phyloP scores from a whole-genome alignment of 495 filamentous ascomycete species.

The Achaetomiella virescens region DNA sequence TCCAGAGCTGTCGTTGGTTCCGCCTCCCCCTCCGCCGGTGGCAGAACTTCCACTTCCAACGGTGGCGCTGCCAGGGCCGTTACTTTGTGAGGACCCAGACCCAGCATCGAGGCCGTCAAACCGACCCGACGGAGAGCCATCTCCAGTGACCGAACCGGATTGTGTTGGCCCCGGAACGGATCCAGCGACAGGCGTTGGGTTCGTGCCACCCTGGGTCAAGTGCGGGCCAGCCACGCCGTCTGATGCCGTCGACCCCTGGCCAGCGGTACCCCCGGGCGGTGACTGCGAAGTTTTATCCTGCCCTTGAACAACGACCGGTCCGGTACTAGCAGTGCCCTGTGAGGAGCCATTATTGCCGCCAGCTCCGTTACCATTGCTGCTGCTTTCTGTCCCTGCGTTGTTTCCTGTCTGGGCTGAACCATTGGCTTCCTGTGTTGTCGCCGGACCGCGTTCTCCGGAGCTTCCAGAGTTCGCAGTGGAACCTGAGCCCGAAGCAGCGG shows the following conservation, averaged over 20 bases:
- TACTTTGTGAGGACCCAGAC: neutral
- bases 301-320: neutral
- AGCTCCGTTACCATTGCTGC: neutral
- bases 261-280: neutral
- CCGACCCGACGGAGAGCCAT: neutral
- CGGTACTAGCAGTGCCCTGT: neutral
- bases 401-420: neutral
- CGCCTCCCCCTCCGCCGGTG: neutral
- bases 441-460: slow-evolving; percentile 10
- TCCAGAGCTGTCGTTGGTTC: neutral
- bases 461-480: neutral
- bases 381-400: neutral
- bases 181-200: neutral
- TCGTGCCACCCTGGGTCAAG: neutral
- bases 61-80: neutral
- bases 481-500: slow-evolving; percentile 1
- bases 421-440: neutral
- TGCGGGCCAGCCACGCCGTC: neutral
- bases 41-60: neutral
- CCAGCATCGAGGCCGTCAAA: neutral
- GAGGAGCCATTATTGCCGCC: neutral
- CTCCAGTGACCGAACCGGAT: neutral
- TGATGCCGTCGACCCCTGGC: neutral
- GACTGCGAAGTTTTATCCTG: neutral
- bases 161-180: neutral